A percentile compares a stretch with the other conserved stretches of the same genome.
Conservation (phyloP, 129 eudicot species). For the Calendula officinalis region DNA sequence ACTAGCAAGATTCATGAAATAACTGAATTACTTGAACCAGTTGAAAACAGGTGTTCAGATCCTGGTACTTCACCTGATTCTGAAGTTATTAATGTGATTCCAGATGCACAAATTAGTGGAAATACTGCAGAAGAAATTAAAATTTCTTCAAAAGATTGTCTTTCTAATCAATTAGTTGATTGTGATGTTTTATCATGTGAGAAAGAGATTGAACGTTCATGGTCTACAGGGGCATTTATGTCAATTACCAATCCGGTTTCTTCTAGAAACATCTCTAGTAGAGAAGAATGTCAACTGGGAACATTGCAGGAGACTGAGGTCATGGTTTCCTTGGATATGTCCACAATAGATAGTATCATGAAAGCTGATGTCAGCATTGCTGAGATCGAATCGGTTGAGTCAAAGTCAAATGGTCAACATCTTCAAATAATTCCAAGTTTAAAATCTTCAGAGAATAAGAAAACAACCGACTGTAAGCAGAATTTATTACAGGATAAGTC, state of each 20-base stretch:
- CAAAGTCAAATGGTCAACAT: conserved; percentile 30
- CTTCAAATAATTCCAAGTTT: conserved; percentile 38
- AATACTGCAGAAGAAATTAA: conserved; percentile 39
- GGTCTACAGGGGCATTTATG: conserved; percentile 26
- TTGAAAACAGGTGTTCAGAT: conserved; percentile 51
- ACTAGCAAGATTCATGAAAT: conserved; percentile 24
- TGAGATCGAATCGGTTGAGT: conserved; percentile 38
- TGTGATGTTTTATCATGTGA: conserved; percentile 30
- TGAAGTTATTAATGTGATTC: conserved; percentile 71
- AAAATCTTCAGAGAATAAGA: conserved; percentile 25
- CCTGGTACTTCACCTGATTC: conserved; percentile 95
- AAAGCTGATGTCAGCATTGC: conserved; percentile 33
- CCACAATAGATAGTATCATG: conserved; percentile 31
- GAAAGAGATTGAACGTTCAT: conserved; percentile 29
- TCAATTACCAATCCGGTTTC: conserved; percentile 23
- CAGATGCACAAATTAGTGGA: conserved; percentile 43
- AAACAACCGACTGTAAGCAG: conserved; percentile 27
- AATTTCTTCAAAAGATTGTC: conserved; percentile 31
- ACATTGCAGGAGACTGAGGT: conserved; percentile 28
- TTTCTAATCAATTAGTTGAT: conserved; percentile 31
- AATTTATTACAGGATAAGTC: conserved; percentile 32
- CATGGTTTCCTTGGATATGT: conserved; percentile 25
- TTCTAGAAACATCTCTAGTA: conserved; percentile 31
- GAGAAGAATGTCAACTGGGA: conserved; percentile 27
- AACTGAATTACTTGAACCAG: conserved; percentile 31